Base-by-base conservation (phyloP, 2,329 filamentous ascomycete genomes). In the Aureobasidium lini region DNA sequence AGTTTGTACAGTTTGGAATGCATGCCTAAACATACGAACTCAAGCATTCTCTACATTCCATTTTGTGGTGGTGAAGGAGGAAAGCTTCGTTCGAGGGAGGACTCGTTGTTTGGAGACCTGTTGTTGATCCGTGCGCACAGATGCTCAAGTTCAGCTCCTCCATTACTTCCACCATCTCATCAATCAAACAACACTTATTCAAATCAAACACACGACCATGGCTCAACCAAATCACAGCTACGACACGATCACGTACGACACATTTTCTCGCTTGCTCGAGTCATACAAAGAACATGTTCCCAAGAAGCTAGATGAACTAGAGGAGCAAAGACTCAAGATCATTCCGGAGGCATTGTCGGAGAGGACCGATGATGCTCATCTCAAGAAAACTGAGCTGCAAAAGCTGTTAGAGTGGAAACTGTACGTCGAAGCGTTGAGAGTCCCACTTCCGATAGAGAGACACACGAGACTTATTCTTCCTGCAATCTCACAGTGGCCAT, bases 401-500 rank as follows among this genome's bases (percentile, higher is more conserved):
- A 75, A 67, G 18, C 76, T 90, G 3, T 81, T 89, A 9, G 80
- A 86, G 48, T 90, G 87, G 86, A 90, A 90, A 70, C 75, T 90
- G 83, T 88, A 74, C 69, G 83, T 71, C 28, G 7, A 40, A 52
- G 23, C 36, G 48, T 52, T 52, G 48, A 52, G 48, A 10, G 5
- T 2, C n/a, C 23, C 18, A 15, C 23, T 11, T 31, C 39, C 31
- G 34, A 6, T 31, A 43, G 13, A 32, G 29, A 34, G 5, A 13
- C 44, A 34, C 31, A 48, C 6, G 5, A 32, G 10, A 31, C 54
- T 57, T 37, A 63, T 18, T 52, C 16, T n/a, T 44, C 31, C 11
- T 48, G 18, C 18, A 52, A 40, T 40, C 23, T 16, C 32, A 1
- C 32, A 79, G 76, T 29, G 75, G 76, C 64, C 78, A 81, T 62